These are phyloP conservation scores for Saksenaea oblongispora DNA, from an alignment of 371 early-diverging fungal genomes.

Conservation along the genomic window DNA sequence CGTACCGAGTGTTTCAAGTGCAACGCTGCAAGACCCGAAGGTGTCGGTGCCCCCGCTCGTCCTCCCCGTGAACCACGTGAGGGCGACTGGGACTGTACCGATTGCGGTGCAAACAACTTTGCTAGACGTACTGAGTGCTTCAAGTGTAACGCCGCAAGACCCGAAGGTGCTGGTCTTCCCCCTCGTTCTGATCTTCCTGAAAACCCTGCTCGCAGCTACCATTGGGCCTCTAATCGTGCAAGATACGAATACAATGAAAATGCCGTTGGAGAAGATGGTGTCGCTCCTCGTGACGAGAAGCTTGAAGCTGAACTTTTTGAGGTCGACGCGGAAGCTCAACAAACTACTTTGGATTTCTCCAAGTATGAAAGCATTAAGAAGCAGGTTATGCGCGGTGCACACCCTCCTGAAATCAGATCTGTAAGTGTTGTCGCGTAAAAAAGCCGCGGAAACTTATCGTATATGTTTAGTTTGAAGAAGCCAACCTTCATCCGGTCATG, in stretches of 20 bases:
- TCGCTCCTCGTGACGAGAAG: conserved; percentile 36
- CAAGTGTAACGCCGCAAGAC: conserved; percentile 55
- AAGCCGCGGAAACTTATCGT: neutral
- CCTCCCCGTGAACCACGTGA: conserved; percentile 38
- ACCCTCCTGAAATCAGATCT: conserved; percentile 34
- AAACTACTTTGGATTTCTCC: conserved; percentile 54
- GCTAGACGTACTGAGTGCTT: conserved; percentile 65
- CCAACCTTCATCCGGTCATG: conserved; percentile 48
- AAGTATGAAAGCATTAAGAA: conserved; percentile 57
- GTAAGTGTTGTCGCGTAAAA: conserved; percentile 16
- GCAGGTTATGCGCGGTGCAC: conserved; percentile 40
- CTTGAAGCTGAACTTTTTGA: conserved; percentile 53
- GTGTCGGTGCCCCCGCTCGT: conserved; percentile 11
- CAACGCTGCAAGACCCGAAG: conserved; percentile 32
- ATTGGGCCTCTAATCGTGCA: conserved; percentile 55
- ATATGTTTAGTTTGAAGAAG: conserved; percentile 41
- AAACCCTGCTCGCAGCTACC: conserved; percentile 31
- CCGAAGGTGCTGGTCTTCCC: conserved; percentile 16
- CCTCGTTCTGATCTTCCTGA: conserved; percentile 27
- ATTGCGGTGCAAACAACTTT: conserved; percentile 69
- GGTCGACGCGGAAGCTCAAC: conserved; percentile 37
- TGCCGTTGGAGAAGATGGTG: conserved; percentile 34
- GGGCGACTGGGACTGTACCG: conserved; percentile 73
- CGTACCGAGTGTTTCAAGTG: conserved; percentile 72
- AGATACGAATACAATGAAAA: conserved; percentile 59